Base-by-base conservation (phyloP, 2,329 filamentous ascomycete genomes). In the Leptosphaerulina australis region DNA sequence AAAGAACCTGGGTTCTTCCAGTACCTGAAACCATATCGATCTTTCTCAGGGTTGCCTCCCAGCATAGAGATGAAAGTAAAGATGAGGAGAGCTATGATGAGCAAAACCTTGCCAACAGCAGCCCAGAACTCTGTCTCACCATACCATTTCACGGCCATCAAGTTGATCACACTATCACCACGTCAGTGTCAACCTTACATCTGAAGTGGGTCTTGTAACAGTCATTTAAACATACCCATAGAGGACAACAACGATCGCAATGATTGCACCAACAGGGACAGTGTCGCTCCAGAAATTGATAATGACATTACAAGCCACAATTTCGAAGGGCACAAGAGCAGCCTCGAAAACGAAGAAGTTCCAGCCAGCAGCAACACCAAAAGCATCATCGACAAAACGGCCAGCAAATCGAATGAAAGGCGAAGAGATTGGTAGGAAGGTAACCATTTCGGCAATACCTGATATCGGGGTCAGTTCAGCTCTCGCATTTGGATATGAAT, bases 41-140 rank as follows among this genome's bases (percentile, higher is more conserved):
- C 71, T 53, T 82, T 77, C 0, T 84, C 69, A 0, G 91, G 91
- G 59, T 93, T 94, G 2, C 88, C 91, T 6, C 90, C 91, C 1
- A 94, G 75, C 86, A 94, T 93, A 57, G 85, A 84, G 57, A 95
- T 80, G 64, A 96, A 90, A 2, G 90, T 93, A 74, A 78, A 79
- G 53, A 73, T 65, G 59, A 79, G 73, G 12, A 79, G 67, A 24
- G 72, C 70, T 48, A 78, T 70, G 58, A 79, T 78, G 46, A 79
- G 68, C 17, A 79, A 59, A 14, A 79, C 75, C 59, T 79, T 79
- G 48, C 74, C 74, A 9, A 92, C 56, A 84, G 89, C 85, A 15
- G 86, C 83, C 75, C 83, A 82, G 64, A 95, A 94, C 67, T 94
- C 90, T 0, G 85, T 70, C 51, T 78, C 76, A 20, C 77, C 77